A percentile compares a stretch with the other conserved stretches of the same genome.
Conservation (phyloP, 2,329 filamentous ascomycete genomes). For the Diplodia sapinea region DNA sequence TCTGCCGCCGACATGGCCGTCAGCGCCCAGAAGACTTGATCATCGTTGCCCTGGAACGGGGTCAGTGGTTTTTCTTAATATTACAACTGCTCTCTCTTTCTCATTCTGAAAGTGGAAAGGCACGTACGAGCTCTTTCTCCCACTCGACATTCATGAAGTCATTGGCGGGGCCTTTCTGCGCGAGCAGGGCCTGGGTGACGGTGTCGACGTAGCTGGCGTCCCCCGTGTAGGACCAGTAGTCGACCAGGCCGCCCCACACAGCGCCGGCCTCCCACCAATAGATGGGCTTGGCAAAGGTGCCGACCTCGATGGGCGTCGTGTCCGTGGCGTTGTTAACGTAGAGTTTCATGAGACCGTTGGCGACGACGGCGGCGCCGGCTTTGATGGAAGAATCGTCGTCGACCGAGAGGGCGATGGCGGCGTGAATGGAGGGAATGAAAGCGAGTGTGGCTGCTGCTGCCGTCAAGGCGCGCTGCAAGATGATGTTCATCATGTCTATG, state of each 20-base stretch:
- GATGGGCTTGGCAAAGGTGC: constrained; percentile 57
- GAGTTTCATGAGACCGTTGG: constrained; percentile 23
- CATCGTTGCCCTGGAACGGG: constrained; percentile 60
- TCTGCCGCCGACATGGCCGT: constrained; percentile 65
- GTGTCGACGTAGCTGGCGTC: constrained; percentile 48
- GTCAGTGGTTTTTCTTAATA: background rate
- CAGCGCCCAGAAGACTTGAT: constrained; percentile 65
- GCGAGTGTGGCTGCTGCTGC: background rate
- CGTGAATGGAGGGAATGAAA: constrained; percentile 9
- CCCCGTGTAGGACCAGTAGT: constrained; percentile 53
- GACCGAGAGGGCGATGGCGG: background rate
- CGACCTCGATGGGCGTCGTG: constrained; percentile 47
- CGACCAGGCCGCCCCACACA: constrained; percentile 48
- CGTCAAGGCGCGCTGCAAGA: constrained; percentile 21
- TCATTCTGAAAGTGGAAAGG: constrained; percentile 47
- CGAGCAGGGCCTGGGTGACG: constrained; percentile 64
- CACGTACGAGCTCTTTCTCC: constrained; percentile 38
- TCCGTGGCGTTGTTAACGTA: constrained; percentile 25
- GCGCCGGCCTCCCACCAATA: constrained; percentile 53
- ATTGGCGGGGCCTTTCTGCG: constrained; percentile 72
- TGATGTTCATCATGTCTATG: background rate
- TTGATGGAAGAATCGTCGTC: constrained; percentile 19
- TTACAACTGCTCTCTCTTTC: background rate
- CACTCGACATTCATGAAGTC: constrained; percentile 67
- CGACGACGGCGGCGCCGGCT: constrained; percentile 13